Evolutionary conservation across 1,284 basidiomycete species (phyloP), one percentile per base, ranked within the genome.

Genomic region (Ustilago hordei): DNA sequence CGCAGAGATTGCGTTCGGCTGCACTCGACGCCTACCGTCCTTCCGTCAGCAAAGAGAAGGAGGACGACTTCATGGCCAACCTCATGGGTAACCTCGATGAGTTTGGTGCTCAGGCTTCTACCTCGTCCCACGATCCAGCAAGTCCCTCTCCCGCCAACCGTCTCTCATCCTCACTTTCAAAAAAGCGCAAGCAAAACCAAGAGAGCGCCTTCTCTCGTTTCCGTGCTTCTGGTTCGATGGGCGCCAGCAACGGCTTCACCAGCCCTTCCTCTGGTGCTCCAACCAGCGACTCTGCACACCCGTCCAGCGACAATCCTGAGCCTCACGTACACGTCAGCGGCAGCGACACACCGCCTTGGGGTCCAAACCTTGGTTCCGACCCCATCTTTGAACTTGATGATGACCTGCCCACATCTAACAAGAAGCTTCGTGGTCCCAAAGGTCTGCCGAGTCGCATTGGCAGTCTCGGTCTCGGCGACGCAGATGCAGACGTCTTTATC

Each of bases 1-100:
- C 70, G 0, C 70, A 73, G 12, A 60, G 70, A 28, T 43, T 61
- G 61, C 64, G 70, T 39, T 57, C 64, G 1, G 70, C 70, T 31
- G 70, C 70, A 8, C 61, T 73, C 43, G 70, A 80, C 39, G 75
- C 72, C 17, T 76, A 78, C 54, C 59, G 80, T 11, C 79, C 80
- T n/a, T 38, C 73, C 5, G 73, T 79, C 41, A 82, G 64, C 64
- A 70, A 76, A 19, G 82, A 83, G 64, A 78, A 84, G 55, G 84
- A 86, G 45, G 83, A 81, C 34, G 84, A 84, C 71, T 86, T 86
- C 59, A 86, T 86, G 84, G 74, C 76, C 31, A 60, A 67, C 31
- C 69, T 86, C 45, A 77, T 86, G 64, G 82, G 79, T 55, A 81
- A 80, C 28, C 78, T 86, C 36, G 75, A 80, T 38, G 74, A 78